phyloP scores from a whole-genome alignment of 75 land plant species.

The Chamaecyparis obtusa region DNA sequence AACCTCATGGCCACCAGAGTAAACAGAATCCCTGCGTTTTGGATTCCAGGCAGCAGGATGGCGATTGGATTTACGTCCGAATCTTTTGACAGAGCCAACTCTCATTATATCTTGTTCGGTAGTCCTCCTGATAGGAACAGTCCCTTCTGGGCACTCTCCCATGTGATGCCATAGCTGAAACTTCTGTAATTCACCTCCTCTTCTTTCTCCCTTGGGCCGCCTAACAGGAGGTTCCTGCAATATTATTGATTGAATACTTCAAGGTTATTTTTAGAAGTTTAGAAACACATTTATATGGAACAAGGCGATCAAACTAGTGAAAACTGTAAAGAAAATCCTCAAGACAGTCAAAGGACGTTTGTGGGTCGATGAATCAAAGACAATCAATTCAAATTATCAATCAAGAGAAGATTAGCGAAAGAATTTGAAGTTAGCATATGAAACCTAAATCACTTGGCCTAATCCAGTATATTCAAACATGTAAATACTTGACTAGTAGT shows the following conservation, averaged over 20 bases:
- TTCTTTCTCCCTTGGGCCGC: slow-evolving; percentile 39
- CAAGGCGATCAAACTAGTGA: not conserved
- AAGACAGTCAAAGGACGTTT: too few relatives aligned
- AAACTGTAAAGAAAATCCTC: not conserved
- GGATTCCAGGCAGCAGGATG: slow-evolving; percentile 16
- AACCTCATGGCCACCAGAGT: slow-evolving; percentile 60
- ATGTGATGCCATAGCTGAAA: slow-evolving; percentile 58
- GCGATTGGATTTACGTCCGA: slow-evolving; percentile 46
- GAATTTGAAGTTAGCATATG: not conserved
- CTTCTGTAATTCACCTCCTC: slow-evolving; percentile 14
- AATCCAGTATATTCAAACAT: not conserved
- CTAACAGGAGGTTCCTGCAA: slow-evolving; percentile 57
- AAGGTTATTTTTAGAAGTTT: not conserved
- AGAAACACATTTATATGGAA: not conserved
- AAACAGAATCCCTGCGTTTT: slow-evolving; percentile 30
- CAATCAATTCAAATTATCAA: not conserved
- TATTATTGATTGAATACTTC: not conserved
- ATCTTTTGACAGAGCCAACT: slow-evolving; percentile 52
- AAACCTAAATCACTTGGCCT: not conserved
- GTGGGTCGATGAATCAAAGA: not conserved
- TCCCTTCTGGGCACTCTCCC: slow-evolving; percentile 83
- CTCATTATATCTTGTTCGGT: slow-evolving; percentile 63
- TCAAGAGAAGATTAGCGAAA: not conserved
- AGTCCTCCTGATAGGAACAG: slow-evolving; percentile 80
- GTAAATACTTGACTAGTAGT: not conserved